Evolutionary conservation across 2,329 filamentous ascomycete genomes (phyloP).

Genomic region (Ophiostoma perfectum): DNA sequence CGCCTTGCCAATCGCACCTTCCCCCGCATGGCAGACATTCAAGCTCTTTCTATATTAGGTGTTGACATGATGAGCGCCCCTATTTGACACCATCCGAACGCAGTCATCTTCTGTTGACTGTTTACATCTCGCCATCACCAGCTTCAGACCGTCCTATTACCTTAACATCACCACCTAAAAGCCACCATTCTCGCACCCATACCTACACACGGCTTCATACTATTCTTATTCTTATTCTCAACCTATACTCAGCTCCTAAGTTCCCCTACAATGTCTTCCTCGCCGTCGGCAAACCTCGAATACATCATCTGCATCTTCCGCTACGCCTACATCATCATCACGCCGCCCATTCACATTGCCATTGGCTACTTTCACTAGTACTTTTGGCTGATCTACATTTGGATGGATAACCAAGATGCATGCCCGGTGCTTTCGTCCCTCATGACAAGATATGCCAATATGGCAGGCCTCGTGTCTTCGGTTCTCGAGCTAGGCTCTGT

Average conservation of each 20-base stretch:
- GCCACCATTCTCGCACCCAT: background rate
- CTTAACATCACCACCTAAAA: background rate
- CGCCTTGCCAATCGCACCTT: background rate
- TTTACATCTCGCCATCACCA: background rate
- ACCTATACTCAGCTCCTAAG: no score
- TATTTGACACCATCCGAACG: background rate
- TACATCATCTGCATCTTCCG: background rate
- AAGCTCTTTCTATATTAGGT: background rate
- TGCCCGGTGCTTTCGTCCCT: background rate
- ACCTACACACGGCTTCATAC: background rate
- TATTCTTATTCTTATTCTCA: no score
- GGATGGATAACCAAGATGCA: background rate
- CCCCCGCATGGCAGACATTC: background rate
- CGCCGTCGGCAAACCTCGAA: background rate
- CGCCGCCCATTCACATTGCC: background rate
- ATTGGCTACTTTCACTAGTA: slow-evolving; percentile 9
- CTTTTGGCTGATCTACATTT: slow-evolving; percentile 8
- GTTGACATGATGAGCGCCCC: background rate
- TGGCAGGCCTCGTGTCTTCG: background rate
- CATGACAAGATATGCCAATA: background rate
- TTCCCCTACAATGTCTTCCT: background rate
- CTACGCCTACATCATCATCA: background rate
- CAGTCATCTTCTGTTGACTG: background rate
- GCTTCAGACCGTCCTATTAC: background rate
- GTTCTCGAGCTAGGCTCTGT: background rate